Evolutionary conservation across 345 rosid species (phyloP).

Genomic region (Toxicodendron radicans): DNA sequence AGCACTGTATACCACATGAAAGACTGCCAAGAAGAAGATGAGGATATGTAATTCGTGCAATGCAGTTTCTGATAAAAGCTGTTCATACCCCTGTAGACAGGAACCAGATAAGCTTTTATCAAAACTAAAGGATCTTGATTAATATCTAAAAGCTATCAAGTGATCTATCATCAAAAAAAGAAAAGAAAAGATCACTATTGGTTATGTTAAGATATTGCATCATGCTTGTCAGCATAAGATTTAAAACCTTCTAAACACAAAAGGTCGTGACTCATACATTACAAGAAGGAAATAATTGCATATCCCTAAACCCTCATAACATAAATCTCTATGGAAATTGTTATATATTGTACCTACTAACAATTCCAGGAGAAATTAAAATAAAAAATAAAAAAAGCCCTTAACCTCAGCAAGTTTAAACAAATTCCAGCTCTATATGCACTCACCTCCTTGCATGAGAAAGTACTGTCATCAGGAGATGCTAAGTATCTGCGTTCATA

Average conservation of each 20-base stretch:
- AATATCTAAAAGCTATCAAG: neutral
- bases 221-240: neutral
- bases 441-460: constrained; percentile 59
- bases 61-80: constrained; percentile 67
- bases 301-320: too few species aligned
- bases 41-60: constrained; percentile 88
- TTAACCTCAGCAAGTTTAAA: neutral
- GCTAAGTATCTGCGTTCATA: constrained; percentile 51
- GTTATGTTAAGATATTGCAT: neutral
- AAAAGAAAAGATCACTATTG: too few species aligned
- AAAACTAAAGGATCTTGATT: constrained; percentile 1
- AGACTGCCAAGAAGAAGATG: constrained; percentile 86
- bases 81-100: constrained; percentile 59
- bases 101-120: constrained; percentile 21
- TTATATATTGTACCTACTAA: too few species aligned
- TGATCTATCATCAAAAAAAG: too few species aligned
- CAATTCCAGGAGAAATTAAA: too few species aligned
- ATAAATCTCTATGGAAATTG: too few species aligned
- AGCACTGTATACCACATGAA: constrained; percentile 77
- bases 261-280: neutral
- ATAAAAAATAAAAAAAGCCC: neutral
- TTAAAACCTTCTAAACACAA: neutral
- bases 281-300: neutral
- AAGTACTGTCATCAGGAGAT: constrained; percentile 20
- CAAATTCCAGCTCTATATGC: neutral